phyloP scores from a whole-genome alignment of 768 basidiomycete species.

The Kwoniella dendrophila region DNA sequence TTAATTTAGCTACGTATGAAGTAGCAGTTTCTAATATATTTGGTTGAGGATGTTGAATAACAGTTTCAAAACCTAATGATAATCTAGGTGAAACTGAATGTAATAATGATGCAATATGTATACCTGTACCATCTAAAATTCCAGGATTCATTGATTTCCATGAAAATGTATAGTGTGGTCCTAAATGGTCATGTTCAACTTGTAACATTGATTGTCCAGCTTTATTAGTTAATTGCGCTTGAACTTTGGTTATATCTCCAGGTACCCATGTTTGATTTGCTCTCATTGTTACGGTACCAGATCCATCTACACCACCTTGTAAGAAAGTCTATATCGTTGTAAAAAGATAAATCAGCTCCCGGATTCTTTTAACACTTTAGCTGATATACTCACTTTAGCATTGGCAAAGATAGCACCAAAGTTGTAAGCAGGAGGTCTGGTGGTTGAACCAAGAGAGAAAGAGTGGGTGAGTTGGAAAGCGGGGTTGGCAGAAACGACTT shows the following conservation, averaged over 20 bases:
- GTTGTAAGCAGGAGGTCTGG: conserved; percentile 81
- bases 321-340: conserved; percentile 68
- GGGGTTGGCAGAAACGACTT: conserved; percentile 88
- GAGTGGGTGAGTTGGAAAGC: conserved; percentile 98
- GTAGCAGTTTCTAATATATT: conserved; percentile 65
- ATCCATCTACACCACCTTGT: conserved; percentile 92
- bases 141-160: conserved; percentile 89
- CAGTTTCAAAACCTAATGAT: conserved; percentile 80
- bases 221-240: conserved; percentile 80
- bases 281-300: conserved; percentile 83
- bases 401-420: conserved; percentile 92
- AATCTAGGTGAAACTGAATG: conserved; percentile 90
- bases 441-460: conserved; percentile 84
- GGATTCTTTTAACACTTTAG: background rate
- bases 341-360: conserved; percentile 11
- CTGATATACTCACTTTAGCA: conserved; percentile 63
- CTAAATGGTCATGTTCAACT: conserved; percentile 90
- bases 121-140: conserved; percentile 81
- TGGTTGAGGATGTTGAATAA: conserved; percentile 74
- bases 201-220: conserved; percentile 87
- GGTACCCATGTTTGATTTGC: conserved; percentile 86
- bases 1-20: conserved; percentile 56
- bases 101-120: conserved; percentile 87
- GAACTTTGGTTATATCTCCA: conserved; percentile 76
- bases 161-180: conserved; percentile 82